phyloP scores from a whole-genome alignment of 257 asterid genomes.

The Anisodus tanguticus region DNA sequence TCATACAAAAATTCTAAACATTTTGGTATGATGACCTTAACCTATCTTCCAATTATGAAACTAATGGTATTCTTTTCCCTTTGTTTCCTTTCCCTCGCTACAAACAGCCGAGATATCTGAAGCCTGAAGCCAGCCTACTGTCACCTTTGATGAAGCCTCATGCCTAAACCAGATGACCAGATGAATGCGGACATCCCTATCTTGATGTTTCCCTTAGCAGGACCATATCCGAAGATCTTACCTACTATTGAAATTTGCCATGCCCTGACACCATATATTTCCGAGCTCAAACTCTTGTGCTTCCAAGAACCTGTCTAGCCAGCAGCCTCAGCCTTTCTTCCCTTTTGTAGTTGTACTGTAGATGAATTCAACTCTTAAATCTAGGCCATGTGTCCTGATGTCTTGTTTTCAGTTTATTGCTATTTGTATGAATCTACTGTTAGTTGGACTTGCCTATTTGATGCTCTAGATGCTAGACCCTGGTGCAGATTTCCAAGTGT shows the following conservation, averaged over 20 bases:
- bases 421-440: slow-evolving; percentile 26
- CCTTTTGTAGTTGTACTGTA: slow-evolving; percentile 53
- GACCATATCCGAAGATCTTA: slow-evolving; percentile 78
- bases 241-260: slow-evolving; percentile 66
- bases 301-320: slow-evolving; percentile 79
- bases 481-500: background rate
- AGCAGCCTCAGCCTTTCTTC: slow-evolving; percentile 56
- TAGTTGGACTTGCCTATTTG: slow-evolving; percentile 12
- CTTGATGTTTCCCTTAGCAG: slow-evolving; percentile 80
- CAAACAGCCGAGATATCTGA: slow-evolving; percentile 94
- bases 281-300: slow-evolving; percentile 66
- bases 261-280: slow-evolving; percentile 63
- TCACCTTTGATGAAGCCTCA: slow-evolving; percentile 81
- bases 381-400: slow-evolving; percentile 49
- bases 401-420: slow-evolving; percentile 9
- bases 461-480: slow-evolving; percentile 19
- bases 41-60: slow-evolving; percentile 46
- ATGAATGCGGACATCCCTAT: slow-evolving; percentile 76
- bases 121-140: slow-evolving; percentile 75
- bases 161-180: slow-evolving; percentile 98
- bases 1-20: slow-evolving; percentile 26
- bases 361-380: slow-evolving; percentile 42
- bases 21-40: slow-evolving; percentile 38
- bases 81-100: slow-evolving; percentile 78
- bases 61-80: slow-evolving; percentile 84